Evolutionary conservation across 2,329 filamentous ascomycete species (phyloP).

Genomic region (Cryphonectria naterciae): DNA sequence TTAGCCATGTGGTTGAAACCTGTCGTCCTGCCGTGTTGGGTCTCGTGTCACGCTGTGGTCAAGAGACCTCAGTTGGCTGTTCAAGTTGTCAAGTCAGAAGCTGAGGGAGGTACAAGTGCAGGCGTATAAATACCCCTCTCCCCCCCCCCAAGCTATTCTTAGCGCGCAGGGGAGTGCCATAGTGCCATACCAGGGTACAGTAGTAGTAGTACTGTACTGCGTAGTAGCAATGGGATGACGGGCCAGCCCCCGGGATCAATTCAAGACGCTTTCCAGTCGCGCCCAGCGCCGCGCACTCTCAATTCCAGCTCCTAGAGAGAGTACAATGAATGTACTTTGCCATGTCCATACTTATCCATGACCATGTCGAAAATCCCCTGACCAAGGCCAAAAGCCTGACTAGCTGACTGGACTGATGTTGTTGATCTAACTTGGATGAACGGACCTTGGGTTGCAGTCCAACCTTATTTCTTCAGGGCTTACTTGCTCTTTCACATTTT

Average conservation of each 20-base stretch:
- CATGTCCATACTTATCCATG: background rate
- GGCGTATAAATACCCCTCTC: conserved; percentile 1
- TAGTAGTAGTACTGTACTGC: background rate
- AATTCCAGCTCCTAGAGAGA: background rate
- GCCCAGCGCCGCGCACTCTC: background rate
- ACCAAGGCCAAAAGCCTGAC: background rate
- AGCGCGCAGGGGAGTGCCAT: conserved; percentile 3
- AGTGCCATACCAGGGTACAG: background rate
- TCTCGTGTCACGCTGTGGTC: conserved; percentile 7
- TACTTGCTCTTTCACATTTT: conserved; percentile 1
- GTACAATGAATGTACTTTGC: background rate
- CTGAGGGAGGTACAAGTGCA: background rate
- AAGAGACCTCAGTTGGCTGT: background rate
- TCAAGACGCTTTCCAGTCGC: background rate
- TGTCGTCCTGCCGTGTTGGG: background rate
- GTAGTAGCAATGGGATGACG: background rate
- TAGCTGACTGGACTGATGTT: background rate
- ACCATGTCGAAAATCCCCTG: background rate
- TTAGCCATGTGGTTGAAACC: background rate
- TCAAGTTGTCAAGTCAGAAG: too few relatives aligned
- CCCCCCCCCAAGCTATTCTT: conserved; percentile 5
- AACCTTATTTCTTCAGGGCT: conserved; percentile 3
- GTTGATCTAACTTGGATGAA: conserved; percentile 4
- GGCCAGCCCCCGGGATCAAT: conserved; percentile 8
- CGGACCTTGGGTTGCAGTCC: background rate